These are phyloP conservation scores for Cydonia oblonga DNA, from an alignment of 331 rosid genomes.

Conservation along the genomic window DNA sequence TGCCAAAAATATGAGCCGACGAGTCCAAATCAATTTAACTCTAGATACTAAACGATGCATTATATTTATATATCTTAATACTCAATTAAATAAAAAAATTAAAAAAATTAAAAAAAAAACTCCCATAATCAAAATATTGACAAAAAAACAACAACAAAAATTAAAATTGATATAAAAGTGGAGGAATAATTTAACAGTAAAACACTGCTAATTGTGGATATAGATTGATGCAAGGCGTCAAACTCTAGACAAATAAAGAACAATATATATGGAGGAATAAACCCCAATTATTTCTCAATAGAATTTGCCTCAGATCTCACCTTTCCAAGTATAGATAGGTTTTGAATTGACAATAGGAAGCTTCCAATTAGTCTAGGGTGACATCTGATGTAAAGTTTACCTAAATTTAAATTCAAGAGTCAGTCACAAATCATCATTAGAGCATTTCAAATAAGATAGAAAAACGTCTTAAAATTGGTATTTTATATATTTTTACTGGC, in stretches of 20 bases:
- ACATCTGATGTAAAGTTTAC: constrained; percentile 2
- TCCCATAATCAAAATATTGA: too few relatives aligned
- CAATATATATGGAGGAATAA: neutral
- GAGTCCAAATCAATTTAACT: too few relatives aligned
- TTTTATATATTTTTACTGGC: too few relatives aligned
- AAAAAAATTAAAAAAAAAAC: too few relatives aligned
- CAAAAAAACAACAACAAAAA: neutral
- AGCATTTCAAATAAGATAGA: too few relatives aligned
- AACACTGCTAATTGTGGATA: neutral
- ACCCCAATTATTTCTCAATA: neutral
- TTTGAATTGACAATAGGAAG: neutral
- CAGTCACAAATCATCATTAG: neutral
- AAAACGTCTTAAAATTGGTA: too few relatives aligned
- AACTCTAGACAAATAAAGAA: neutral
- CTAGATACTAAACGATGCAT: too few relatives aligned
- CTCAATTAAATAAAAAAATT: too few relatives aligned
- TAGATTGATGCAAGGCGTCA: neutral
- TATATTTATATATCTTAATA: too few relatives aligned
- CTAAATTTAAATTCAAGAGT: neutral
- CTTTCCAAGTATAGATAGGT: neutral
- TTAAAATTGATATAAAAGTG: too few relatives aligned
- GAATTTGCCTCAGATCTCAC: neutral
- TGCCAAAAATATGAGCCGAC: too few relatives aligned
- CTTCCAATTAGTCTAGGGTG: neutral
- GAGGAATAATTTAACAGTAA: neutral